Evolutionary conservation across 306 rosid genomes (phyloP).

Genomic region (Senna siamea): DNA sequence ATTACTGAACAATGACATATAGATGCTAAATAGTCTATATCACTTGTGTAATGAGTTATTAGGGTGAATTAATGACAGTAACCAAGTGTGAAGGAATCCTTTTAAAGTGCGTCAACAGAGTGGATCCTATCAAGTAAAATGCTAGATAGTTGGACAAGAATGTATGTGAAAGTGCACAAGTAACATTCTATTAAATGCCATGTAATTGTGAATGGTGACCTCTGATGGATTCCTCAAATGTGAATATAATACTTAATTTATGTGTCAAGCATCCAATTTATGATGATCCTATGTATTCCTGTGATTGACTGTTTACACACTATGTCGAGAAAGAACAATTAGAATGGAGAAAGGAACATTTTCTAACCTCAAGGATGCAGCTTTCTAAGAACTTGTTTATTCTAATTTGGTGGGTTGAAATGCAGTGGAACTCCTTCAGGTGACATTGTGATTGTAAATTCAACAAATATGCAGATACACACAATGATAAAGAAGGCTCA

Average conservation of each 20-base stretch:
- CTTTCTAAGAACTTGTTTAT: slow-evolving; percentile 34
- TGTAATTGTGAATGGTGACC: background rate
- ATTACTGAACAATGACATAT: background rate
- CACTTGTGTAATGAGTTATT: background rate
- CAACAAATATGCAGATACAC: slow-evolving; percentile 66
- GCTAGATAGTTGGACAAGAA: background rate
- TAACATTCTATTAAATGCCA: background rate
- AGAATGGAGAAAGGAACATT: background rate
- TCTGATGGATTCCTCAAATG: background rate
- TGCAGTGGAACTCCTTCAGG: slow-evolving; percentile 93
- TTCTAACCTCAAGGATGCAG: slow-evolving; percentile 9
- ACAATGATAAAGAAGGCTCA: slow-evolving; percentile 71
- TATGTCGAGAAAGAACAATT: background rate
- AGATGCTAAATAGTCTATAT: background rate
- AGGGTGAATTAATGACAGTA: background rate
- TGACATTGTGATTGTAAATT: slow-evolving; percentile 66
- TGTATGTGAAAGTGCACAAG: background rate
- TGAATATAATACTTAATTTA: background rate
- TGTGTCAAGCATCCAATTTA: background rate
- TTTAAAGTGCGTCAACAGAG: background rate
- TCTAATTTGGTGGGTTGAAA: slow-evolving; percentile 43
- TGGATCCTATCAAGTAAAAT: background rate
- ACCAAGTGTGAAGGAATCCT: background rate
- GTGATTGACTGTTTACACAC: background rate
- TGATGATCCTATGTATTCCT: background rate